phyloP scores from a whole-genome alignment of 495 filamentous ascomycete genomes.

The Penicillium cataractarum region DNA sequence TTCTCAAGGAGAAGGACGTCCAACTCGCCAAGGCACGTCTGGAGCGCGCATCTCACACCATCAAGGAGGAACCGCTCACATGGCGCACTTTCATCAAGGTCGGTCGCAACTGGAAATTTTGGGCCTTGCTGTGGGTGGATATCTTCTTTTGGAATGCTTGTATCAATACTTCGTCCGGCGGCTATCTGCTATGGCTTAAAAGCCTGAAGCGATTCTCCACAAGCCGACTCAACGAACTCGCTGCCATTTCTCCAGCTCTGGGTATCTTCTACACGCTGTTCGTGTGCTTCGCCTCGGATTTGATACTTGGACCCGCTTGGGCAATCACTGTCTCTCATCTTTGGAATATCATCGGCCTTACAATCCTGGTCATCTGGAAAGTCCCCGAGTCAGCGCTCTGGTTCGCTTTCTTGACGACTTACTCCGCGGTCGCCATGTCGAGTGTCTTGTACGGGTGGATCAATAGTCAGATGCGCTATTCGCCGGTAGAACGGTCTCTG shows the following conservation, averaged over 20 bases:
- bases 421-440: constrained; percentile 39
- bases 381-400: constrained; percentile 51
- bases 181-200: constrained; percentile 51
- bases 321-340: constrained; percentile 49
- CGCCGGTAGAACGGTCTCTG: constrained; percentile 60
- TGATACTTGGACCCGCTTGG: constrained; percentile 44
- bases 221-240: constrained; percentile 46
- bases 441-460: constrained; percentile 52
- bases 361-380: constrained; percentile 55
- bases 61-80: constrained; percentile 34
- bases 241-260: constrained; percentile 44
- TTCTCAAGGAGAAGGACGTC: constrained; percentile 46
- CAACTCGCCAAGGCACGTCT: constrained; percentile 33
- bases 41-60: constrained; percentile 30
- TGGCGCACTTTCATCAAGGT: constrained; percentile 34
- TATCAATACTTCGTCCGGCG: constrained; percentile 34
- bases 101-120: constrained; percentile 36
- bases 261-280: constrained; percentile 51
- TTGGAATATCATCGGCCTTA: constrained; percentile 42
- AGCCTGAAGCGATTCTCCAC: constrained; percentile 44
- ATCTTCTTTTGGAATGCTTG: constrained; percentile 55
- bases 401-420: constrained; percentile 49
- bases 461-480: constrained; percentile 49
- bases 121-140: constrained; percentile 47
- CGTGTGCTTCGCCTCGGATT: constrained; percentile 53